A percentile compares a stretch with the other conserved stretches of the same genome.
Conservation (phyloP, 2,329 filamentous ascomycete species). For the Aureobasidium namibiae region DNA sequence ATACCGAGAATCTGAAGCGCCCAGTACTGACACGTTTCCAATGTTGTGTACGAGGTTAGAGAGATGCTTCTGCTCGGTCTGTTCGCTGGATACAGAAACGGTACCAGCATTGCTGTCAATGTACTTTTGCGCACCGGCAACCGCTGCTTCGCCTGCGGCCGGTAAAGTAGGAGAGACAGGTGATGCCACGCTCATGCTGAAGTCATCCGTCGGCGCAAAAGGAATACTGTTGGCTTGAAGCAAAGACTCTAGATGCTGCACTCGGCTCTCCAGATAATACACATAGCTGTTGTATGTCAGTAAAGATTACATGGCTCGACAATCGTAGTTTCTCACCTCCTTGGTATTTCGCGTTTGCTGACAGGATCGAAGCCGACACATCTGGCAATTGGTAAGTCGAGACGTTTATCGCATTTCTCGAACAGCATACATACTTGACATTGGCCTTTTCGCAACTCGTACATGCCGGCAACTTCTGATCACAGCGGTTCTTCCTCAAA, state of each 20-base stretch:
- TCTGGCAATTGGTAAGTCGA: neutral
- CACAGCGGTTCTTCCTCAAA: conserved; percentile 86
- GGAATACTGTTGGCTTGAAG: conserved; percentile 61
- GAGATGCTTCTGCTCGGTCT: conserved; percentile 52
- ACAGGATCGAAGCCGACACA: conserved; percentile 96
- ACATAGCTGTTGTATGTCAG: conserved; percentile 59
- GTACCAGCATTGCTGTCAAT: neutral
- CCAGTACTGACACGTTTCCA: conserved; percentile 69
- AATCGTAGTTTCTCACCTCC: conserved; percentile 41
- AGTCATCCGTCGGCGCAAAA: conserved; percentile 61
- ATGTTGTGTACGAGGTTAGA: conserved; percentile 62
- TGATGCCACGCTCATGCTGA: conserved; percentile 37
- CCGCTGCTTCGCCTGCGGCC: neutral
- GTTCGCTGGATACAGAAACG: conserved; percentile 29
- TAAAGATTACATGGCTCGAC: neutral
- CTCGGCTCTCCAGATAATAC: conserved; percentile 82
- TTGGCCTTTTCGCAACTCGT: conserved; percentile 87
- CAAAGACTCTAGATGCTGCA: conserved; percentile 73
- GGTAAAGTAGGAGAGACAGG: neutral
- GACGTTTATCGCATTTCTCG: neutral
- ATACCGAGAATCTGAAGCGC: conserved; percentile 69
- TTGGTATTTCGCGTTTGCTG: conserved; percentile 88
- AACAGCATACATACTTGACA: conserved; percentile 46
- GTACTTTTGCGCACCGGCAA: neutral
- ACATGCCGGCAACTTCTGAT: conserved; percentile 86